Evolutionary conservation across 495 filamentous ascomycete genomes (phyloP), one percentile per base, ranked within the genome.

Genomic region (Penicillium ucsense): DNA sequence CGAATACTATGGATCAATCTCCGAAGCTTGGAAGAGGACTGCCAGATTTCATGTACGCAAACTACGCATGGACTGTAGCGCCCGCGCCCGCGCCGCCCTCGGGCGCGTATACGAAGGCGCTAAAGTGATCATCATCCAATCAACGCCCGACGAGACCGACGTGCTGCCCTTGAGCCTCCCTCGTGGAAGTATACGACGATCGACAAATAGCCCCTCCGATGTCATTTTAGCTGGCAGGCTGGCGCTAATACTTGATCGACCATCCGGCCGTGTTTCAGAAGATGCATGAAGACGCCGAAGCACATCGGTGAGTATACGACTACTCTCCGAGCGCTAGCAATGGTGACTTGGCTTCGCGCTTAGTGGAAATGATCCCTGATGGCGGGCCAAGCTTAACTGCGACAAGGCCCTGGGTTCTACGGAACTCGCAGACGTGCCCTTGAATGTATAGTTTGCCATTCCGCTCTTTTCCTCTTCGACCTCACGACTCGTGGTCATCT

Each of bases 21-120:
- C 2, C 20, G 20, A 20, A 20, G 20, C 20, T 2, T 20, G 1
- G 20, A 20, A 20, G 2, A 20, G 20, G 20, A 20, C 20, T 20
- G 20, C 20, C 2, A 20, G n/a, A 20, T 1, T 6, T 40, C 33
- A 37, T 56, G 50, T 48, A 44, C n/a, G n/a, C n/a, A n/a, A n/a
- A n/a, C n/a, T n/a, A n/a, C n/a, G n/a, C n/a, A n/a, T n/a, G n/a
- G n/a, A n/a, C 45, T 35, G 27, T 38, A 61, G 54, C 56, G 48
- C 55, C 52, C 53, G 55, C 60, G 49, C 53, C 8, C 59, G 34
- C 29, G 52, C 59, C 51, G 20, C 20, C 20, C 20, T 2, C 43
- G 54, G 61, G 69, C 69, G 69, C 69, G 63, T 70, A 70, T 48
- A 20, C 48, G 43, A 47, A 49, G 54, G 49, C 53, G 48, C 47